Percentiles rank a stretch among this genome's conserved stretches.
phyloP scores from a whole-genome alignment of 2,329 filamentous ascomycete genomes.

The Trematosphaeria pertusa region DNA sequence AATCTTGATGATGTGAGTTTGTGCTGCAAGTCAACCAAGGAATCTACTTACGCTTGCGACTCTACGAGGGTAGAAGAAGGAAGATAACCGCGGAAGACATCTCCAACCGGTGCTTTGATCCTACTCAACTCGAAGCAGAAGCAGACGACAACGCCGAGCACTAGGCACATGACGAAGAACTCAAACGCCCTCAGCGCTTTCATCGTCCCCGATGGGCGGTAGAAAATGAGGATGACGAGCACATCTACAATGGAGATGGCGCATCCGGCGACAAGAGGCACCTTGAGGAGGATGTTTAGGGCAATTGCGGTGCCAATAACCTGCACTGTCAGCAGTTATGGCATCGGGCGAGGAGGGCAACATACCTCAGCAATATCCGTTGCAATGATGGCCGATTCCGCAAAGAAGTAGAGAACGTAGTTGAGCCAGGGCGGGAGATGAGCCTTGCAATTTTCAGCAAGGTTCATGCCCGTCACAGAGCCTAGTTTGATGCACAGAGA shows the following conservation, averaged over 20 bases:
- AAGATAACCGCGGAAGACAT: slow-evolving; percentile 63
- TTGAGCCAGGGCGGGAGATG: slow-evolving; percentile 63
- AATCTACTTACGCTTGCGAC: slow-evolving; percentile 54
- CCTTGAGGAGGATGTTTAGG: slow-evolving; percentile 60
- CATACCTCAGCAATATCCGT: slow-evolving; percentile 64
- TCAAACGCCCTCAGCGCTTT: slow-evolving; percentile 61
- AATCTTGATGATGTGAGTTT: no score
- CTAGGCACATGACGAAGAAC: slow-evolving; percentile 60
- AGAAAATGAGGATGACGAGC: slow-evolving; percentile 63
- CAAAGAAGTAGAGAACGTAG: slow-evolving; percentile 60
- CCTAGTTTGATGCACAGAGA: slow-evolving; percentile 68
- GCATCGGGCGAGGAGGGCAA: neutral
- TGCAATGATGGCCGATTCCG: slow-evolving; percentile 64
- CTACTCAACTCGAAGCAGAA: slow-evolving; percentile 64
- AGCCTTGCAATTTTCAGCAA: slow-evolving; percentile 57
- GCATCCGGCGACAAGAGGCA: slow-evolving; percentile 63
- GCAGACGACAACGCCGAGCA: slow-evolving; percentile 63
- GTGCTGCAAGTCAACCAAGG: neutral
- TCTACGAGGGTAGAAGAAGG: slow-evolving; percentile 60
- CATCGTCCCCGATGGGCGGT: slow-evolving; percentile 60
- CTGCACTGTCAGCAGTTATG: slow-evolving; percentile 32
- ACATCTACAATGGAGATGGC: slow-evolving; percentile 65
- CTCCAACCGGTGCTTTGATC: slow-evolving; percentile 58
- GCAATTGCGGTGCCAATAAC: slow-evolving; percentile 65
- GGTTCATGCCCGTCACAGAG: slow-evolving; percentile 57